Evolutionary conservation across 176 grass and related monocot species (phyloP), one percentile per base, ranked within the genome.

Genomic region (Zizania latifolia): DNA sequence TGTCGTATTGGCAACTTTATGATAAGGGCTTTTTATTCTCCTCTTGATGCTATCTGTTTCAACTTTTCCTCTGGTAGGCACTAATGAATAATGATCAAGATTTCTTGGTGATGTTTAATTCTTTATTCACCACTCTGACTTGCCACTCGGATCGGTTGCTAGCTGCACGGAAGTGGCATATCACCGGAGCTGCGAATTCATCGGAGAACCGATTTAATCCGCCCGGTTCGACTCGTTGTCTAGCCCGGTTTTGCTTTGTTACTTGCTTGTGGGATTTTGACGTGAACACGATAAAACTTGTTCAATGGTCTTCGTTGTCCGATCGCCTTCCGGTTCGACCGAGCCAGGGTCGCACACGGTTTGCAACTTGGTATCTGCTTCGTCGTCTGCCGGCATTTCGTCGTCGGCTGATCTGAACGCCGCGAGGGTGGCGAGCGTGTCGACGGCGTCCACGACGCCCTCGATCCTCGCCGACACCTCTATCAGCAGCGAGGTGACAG

Each of bases 381-480:
- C n/a, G n/a, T n/a, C n/a, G n/a, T n/a, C 61, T 13, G 58, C 29
- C 38, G 48, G 64, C 23, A 89, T 86, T 16, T 51, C 86, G 26
- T 77, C 71, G 5, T 60, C 85, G 1, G 60, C 19, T 5, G 86
- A 53, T 28, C 19, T 61, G 71, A 93, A 93, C 27, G 60, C 45
- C 12, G 84, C 82, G 13, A 71, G 84, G 36, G 38, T 69, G 0
- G 84, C 73, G 9, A 93, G 72, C 21, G n/a, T 48, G 53, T 84
- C 84, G 22, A 85, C 87, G 6, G 81, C 83, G 68, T 93, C 81
- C 4, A 90, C 77, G 51, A 90, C 68, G 22, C 81, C 77, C 41
- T 76, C 87, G 21, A 90, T 55, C 68, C 87, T 83, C 19, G 75
- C 39, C 41, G 90, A 71, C 72, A 90, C 76, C 55, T 93, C 84